These are phyloP conservation scores for Lagerstroemia speciosa DNA, from an alignment of 345 rosid species.

Conservation along the genomic window DNA sequence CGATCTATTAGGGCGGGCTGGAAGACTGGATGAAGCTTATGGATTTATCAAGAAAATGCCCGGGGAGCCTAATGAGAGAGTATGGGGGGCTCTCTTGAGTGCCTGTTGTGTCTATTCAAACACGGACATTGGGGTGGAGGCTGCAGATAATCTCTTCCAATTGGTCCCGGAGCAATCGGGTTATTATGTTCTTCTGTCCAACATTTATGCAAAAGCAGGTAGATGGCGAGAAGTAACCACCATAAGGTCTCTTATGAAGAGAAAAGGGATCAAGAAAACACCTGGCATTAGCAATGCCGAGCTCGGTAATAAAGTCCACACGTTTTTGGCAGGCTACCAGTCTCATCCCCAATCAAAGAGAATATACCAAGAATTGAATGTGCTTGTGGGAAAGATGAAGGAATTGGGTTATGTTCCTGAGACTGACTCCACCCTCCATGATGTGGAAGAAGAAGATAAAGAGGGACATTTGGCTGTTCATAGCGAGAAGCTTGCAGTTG, in stretches of 20 bases:
- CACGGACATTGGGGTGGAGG: conserved; percentile 50
- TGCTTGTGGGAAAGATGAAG: conserved; percentile 44
- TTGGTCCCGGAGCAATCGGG: conserved; percentile 62
- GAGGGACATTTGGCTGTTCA: conserved; percentile 47
- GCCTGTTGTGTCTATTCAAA: conserved; percentile 66
- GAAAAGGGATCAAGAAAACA: conserved; percentile 50
- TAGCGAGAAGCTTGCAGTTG: conserved; percentile 72
- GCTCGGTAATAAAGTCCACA: conserved; percentile 48
- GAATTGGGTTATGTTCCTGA: conserved; percentile 46
- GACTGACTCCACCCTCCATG: conserved; percentile 44
- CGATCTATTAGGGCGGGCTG: conserved; percentile 72
- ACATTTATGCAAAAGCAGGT: conserved; percentile 53
- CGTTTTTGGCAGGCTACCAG: conserved; percentile 46
- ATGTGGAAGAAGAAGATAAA: conserved; percentile 73
- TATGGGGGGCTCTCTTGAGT: conserved; percentile 72
- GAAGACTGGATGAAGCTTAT: conserved; percentile 57
- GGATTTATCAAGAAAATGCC: conserved; percentile 56
- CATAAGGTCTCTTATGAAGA: conserved; percentile 51
- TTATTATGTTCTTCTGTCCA: conserved; percentile 62
- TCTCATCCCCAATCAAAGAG: conserved; percentile 46
- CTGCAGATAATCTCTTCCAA: conserved; percentile 44
- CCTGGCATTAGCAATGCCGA: conserved; percentile 52
- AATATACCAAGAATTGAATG: conserved; percentile 56
- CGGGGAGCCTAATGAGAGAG: conserved; percentile 51
- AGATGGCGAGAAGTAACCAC: conserved; percentile 46